Evolutionary conservation across 2,329 filamentous ascomycete species (phyloP).

Genomic region (Talaromyces sp.): DNA sequence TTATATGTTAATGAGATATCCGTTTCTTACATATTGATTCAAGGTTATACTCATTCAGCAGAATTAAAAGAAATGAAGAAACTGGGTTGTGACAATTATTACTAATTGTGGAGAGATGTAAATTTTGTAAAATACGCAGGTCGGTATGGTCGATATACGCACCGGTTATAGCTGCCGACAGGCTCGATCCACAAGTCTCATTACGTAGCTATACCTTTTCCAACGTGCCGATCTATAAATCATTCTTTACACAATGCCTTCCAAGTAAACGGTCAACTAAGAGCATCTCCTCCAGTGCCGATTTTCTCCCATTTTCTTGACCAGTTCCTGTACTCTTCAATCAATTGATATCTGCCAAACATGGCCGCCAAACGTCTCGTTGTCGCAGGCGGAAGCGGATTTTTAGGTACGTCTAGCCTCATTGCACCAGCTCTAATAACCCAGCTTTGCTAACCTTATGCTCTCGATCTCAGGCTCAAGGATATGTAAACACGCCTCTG

Average conservation of each 20-base stretch:
- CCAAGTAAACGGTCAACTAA: neutral
- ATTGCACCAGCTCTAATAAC: neutral
- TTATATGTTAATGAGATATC: too few species aligned
- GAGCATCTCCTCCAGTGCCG: too few species aligned
- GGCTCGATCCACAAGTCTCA: neutral
- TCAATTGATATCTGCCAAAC: neutral
- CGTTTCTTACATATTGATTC: too few species aligned
- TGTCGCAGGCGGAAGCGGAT: conserved; percentile 91
- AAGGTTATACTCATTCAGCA: too few species aligned
- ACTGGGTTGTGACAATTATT: too few species aligned
- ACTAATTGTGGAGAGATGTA: too few species aligned
- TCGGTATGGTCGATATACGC: too few species aligned
- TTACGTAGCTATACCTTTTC: conserved; percentile 4
- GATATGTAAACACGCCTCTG: conserved; percentile 86
- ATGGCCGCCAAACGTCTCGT: conserved; percentile 72
- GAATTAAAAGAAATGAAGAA: too few species aligned
- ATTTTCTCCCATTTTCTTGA: too few species aligned
- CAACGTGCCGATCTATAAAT: conserved; percentile 26
- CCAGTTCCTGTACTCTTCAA: neutral
- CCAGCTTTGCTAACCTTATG: neutral
- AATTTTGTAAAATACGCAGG: too few species aligned
- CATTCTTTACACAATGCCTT: neutral
- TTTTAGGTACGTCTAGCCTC: conserved; percentile 61
- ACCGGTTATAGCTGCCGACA: conserved; percentile 1
- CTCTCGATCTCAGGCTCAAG: conserved; percentile 54